phyloP scores from a whole-genome alignment of 2,329 filamentous ascomycete species.

The Pseudopithomyces maydicus region DNA sequence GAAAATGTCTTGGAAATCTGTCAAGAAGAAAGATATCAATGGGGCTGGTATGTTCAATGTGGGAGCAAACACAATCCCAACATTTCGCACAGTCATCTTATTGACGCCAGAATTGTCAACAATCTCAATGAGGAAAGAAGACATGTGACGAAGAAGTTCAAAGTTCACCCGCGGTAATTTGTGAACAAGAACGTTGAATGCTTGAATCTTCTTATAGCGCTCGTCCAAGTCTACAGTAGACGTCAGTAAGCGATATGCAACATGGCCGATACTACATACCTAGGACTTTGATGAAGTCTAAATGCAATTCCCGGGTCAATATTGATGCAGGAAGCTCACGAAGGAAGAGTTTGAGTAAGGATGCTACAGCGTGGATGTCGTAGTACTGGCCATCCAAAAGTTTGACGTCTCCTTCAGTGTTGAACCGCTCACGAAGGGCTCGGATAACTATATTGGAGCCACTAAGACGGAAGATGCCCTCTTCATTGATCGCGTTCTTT shows the following conservation, averaged over 20 bases:
- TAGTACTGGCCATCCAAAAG: conserved; percentile 86
- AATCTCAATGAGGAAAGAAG: conserved; percentile 87
- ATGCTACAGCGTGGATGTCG: conserved; percentile 95
- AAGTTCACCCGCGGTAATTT: conserved; percentile 80
- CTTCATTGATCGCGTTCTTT: conserved; percentile 81
- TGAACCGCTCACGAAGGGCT: conserved; percentile 88
- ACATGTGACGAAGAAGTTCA: conserved; percentile 80
- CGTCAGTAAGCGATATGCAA: conserved; percentile 21
- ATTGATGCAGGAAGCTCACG: conserved; percentile 91
- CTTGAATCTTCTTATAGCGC: conserved; percentile 74
- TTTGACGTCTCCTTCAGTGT: conserved; percentile 88
- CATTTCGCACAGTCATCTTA: conserved; percentile 97
- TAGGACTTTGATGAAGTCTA: conserved; percentile 84
- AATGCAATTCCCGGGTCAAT: conserved; percentile 84
- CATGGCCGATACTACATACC: conserved; percentile 45
- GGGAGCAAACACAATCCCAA: conserved; percentile 97
- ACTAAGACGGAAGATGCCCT: conserved; percentile 95
- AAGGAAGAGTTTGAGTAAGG: conserved; percentile 89
- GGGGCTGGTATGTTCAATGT: conserved; percentile 95
- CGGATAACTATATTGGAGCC: conserved; percentile 97
- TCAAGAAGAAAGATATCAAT: conserved; percentile 90
- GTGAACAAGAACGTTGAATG: conserved; percentile 78
- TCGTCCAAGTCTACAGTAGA: conserved; percentile 68
- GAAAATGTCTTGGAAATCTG: conserved; percentile 88
- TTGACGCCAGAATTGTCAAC: conserved; percentile 89